Base-by-base conservation (phyloP, 2,329 filamentous ascomycete species). In the Phoma herbarum region DNA sequence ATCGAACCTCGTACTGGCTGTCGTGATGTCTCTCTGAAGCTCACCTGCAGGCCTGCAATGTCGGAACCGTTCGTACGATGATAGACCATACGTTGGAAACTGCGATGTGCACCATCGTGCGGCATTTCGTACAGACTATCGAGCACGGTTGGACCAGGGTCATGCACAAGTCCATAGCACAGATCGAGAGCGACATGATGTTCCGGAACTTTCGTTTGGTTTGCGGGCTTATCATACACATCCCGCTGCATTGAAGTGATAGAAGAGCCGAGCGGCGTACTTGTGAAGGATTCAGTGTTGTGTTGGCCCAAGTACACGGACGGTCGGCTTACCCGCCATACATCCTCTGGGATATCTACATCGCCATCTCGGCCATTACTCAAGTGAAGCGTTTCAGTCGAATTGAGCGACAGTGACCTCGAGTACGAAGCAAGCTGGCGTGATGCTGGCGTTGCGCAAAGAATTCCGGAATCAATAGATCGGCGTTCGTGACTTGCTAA, bases 251-350 rank as follows among this genome's bases (percentile, higher is more conserved):
- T 28, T 11, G 39, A 23, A 14, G 43, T 28, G 42, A 31, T 26
- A 6, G 48, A 16, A 37, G 52, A 42, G 8, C 67, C 67, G 20
- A 70, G 37, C 2, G 64, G 65, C 4, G 67, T 70, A 44, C 61
- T 68, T 3, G 39, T 16, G 3, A 18, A 16, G 1, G 64, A 60
- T 5, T 50, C 54, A 1, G 11, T 23, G 2, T 20, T 22, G 4
- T 35, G 9, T 14, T 18, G 23, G 23, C 29, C 12, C 2, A 31
- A 26, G 18, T 54, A 66, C 2, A 64, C 12, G 14, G 61, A 67
- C 8, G 66, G 60, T 28, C 61, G 62, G 23, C 55, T 59, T 4
- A 46, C 44, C 4, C 53, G 41, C 67, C 67, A 70, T 3, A 68
- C 59, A 9, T 46, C 5, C 37, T 52, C 22, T 3, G 64, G 67